Percentiles rank a stretch among this genome's conserved stretches.
Conservation (phyloP, 768 basidiomycete genomes). For the Coprinellus aureogranulatus region DNA sequence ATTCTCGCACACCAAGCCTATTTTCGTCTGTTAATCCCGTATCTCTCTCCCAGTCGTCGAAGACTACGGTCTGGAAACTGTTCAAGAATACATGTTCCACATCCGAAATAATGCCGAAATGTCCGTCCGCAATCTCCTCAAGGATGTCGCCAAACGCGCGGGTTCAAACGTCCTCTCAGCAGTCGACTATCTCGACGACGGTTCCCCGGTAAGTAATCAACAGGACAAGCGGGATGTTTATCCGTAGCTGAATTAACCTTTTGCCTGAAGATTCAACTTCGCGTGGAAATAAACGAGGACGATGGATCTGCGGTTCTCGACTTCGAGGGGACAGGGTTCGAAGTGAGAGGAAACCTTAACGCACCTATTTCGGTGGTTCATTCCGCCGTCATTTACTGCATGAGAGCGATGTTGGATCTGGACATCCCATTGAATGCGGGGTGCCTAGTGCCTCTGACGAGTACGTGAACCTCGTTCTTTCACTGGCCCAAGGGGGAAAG, state of each 20-base stretch:
- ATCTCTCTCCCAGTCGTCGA: conserved; percentile 57
- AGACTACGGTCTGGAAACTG: conserved; percentile 81
- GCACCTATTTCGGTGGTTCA: conserved; percentile 83
- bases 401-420: conserved; percentile 79
- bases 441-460: conserved; percentile 81
- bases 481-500: neutral
- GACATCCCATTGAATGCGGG: conserved; percentile 95
- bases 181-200: conserved; percentile 84
- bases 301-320: conserved; percentile 81
- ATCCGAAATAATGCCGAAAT: conserved; percentile 86
- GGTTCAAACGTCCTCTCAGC: conserved; percentile 67
- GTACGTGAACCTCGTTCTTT: conserved; percentile 40
- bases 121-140: conserved; percentile 80
- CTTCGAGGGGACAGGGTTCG: conserved; percentile 80
- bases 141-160: conserved; percentile 66
- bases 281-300: conserved; percentile 71
- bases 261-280: conserved; percentile 59
- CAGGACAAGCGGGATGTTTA: neutral
- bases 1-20: neutral
- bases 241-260: neutral
- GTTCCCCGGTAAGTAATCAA: conserved; percentile 69
- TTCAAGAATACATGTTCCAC: conserved; percentile 92
- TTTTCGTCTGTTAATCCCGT: conserved; percentile 9
- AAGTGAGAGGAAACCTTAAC: conserved; percentile 84
- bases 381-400: conserved; percentile 86